Conservation (phyloP, 2,329 filamentous ascomycete species). For the Cladobotryum protrusum region DNA sequence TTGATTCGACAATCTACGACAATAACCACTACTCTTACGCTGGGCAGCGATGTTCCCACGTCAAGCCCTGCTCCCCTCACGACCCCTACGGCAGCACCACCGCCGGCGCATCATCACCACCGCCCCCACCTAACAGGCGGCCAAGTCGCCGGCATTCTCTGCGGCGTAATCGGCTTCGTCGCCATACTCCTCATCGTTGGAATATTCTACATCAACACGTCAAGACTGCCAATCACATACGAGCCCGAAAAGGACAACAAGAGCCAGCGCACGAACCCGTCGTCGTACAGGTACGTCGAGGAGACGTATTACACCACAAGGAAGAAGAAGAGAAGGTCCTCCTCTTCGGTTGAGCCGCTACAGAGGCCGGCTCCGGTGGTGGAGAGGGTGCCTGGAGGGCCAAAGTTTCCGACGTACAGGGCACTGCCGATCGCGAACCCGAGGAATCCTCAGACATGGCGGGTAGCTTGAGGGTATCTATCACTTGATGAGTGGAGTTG, state of each 20-base stretch:
- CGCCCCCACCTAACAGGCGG: conserved; percentile 23
- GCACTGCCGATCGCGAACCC: conserved; percentile 30
- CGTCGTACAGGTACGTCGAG: conserved; percentile 4
- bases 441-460: conserved; percentile 14
- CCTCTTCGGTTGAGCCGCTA: background rate
- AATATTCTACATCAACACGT: conserved; percentile 21
- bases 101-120: conserved; percentile 9
- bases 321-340: background rate
- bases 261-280: background rate
- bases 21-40: conserved; percentile 30
- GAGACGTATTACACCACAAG: background rate
- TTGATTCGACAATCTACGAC: conserved; percentile 29
- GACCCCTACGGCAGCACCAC: too few species aligned
- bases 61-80: too few species aligned
- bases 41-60: conserved; percentile 14
- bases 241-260: conserved; percentile 3
- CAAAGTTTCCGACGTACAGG: conserved; percentile 27
- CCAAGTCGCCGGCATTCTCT: conserved; percentile 37
- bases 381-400: conserved; percentile 27
- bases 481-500: background rate
- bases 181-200: conserved; percentile 27
- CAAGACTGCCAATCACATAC: background rate
- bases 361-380: conserved; percentile 16
- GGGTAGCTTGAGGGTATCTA: background rate
- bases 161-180: conserved; percentile 33